A percentile compares a stretch with the other conserved stretches of the same genome.
Evolutionary conservation across 306 rosid genomes (phyloP).

Genomic region (Luffa aegyptiaca): DNA sequence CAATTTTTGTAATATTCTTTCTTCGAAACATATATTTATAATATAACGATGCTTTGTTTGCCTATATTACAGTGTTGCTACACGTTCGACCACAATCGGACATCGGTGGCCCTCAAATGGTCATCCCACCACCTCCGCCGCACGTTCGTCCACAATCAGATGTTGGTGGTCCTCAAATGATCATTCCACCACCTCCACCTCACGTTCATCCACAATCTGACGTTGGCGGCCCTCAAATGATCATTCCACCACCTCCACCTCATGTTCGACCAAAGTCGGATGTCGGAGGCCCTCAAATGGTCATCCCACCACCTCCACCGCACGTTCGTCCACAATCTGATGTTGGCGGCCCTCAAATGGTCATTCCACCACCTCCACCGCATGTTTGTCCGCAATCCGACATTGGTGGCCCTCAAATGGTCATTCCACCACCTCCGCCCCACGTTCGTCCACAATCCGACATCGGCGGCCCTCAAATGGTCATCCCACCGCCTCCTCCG

Average conservation of each 20-base stretch:
- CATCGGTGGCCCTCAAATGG: background rate
- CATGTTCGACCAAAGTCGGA: background rate
- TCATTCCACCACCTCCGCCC: no score
- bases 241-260: background rate
- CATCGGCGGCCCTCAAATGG: no score
- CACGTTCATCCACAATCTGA: background rate
- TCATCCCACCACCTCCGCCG: background rate
- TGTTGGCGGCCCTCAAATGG: no score
- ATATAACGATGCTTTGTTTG: background rate
- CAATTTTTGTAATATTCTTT: no score
- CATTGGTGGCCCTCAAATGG: no score
- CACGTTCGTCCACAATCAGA: background rate
- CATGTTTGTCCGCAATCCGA: no score
- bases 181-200: background rate
- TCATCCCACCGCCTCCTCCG: no score
- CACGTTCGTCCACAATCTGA: no score
- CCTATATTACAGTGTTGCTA: background rate
- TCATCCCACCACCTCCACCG: background rate
- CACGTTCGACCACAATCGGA: background rate
- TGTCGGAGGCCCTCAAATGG: background rate
- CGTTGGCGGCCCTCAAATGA: background rate
- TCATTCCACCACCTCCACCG: no score
- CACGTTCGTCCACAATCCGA: no score
- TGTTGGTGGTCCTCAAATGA: background rate
- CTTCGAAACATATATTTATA: no score